Conservation (phyloP, 139 green algal species). For the Pycnococcus provasolii region DNA sequence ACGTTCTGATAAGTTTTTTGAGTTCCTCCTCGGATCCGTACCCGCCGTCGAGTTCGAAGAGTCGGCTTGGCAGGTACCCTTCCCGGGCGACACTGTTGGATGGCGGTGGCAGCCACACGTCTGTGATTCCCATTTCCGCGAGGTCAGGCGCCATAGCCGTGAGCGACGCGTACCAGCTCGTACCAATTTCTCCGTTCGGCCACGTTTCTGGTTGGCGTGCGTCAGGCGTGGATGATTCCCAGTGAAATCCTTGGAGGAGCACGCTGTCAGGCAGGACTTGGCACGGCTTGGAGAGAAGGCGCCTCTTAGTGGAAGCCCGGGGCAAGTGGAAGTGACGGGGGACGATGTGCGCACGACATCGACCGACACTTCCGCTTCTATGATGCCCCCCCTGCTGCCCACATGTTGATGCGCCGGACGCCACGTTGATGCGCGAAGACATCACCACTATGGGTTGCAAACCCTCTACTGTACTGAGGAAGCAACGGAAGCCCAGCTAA, state of each 20-base stretch:
- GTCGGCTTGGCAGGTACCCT: conserved; percentile 37
- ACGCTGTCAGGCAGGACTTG: background rate
- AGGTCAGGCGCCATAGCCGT: conserved; percentile 13
- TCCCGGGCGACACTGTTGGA: conserved; percentile 27
- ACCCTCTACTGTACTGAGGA: no score
- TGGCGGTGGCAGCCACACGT: conserved; percentile 38
- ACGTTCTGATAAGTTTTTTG: background rate
- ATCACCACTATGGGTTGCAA: no score
- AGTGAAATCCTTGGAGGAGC: conserved; percentile 31
- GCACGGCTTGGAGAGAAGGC: no score
- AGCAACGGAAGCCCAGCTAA: no score
- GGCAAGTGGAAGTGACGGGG: no score
- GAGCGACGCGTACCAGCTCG: conserved; percentile 29
- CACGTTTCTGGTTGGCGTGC: conserved; percentile 19
- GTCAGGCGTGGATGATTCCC: conserved; percentile 23
- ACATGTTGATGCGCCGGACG: no score
- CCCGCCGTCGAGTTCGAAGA: conserved; percentile 37
- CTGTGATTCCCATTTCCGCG: conserved; percentile 25
- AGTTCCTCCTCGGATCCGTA: conserved; percentile 35
- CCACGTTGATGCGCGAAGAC: no score
- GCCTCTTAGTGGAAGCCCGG: no score
- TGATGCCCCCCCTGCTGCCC: no score
- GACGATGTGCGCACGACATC: no score
- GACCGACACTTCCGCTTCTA: no score
- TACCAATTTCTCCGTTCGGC: conserved; percentile 16